phyloP scores from a whole-genome alignment of 2,329 filamentous ascomycete genomes.

The Penicillium fuscoglaucum region DNA sequence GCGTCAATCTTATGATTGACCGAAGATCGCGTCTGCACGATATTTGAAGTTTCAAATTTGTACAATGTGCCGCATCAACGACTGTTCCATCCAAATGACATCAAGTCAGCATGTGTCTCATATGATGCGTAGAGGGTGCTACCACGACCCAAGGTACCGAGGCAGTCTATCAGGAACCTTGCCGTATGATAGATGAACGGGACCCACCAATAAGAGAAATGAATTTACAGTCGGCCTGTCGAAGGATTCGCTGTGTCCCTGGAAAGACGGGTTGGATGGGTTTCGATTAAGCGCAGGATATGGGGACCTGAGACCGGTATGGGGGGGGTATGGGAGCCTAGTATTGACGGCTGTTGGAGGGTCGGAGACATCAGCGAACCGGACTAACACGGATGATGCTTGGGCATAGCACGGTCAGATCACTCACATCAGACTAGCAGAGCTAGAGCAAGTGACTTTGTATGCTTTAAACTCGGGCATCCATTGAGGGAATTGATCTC shows the following conservation, averaged over 20 bases:
- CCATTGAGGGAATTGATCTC: slow-evolving; percentile 19
- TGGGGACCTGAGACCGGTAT: slow-evolving; percentile 25
- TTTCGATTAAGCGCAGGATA: slow-evolving; percentile 13
- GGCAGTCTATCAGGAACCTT: slow-evolving; percentile 23
- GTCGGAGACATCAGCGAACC: slow-evolving; percentile 9
- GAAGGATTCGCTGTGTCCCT: slow-evolving; percentile 1
- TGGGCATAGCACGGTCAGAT: not conserved
- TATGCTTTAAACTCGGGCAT: slow-evolving; percentile 11
- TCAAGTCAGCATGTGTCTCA: slow-evolving; percentile 27
- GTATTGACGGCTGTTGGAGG: slow-evolving; percentile 9
- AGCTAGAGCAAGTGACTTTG: slow-evolving; percentile 11
- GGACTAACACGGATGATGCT: not conserved
- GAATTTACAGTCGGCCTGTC: slow-evolving; percentile 14
- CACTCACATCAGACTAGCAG: slow-evolving; percentile 9
- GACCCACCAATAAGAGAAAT: slow-evolving; percentile 21
- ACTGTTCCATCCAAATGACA: slow-evolving; percentile 25
- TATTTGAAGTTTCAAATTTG: slow-evolving; percentile 6
- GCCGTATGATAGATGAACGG: slow-evolving; percentile 15
- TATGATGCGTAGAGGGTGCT: slow-evolving; percentile 18
- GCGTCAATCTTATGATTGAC: slow-evolving; percentile 6
- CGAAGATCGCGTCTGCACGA: slow-evolving; percentile 4
- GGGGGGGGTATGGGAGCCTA: slow-evolving; percentile 14
- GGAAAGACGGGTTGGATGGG: not conserved
- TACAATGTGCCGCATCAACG: slow-evolving; percentile 20
- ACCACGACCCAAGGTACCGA: slow-evolving; percentile 24